Conservation (phyloP, 2,329 filamentous ascomycete genomes). For the Stagonosporopsis chrysanthemi region DNA sequence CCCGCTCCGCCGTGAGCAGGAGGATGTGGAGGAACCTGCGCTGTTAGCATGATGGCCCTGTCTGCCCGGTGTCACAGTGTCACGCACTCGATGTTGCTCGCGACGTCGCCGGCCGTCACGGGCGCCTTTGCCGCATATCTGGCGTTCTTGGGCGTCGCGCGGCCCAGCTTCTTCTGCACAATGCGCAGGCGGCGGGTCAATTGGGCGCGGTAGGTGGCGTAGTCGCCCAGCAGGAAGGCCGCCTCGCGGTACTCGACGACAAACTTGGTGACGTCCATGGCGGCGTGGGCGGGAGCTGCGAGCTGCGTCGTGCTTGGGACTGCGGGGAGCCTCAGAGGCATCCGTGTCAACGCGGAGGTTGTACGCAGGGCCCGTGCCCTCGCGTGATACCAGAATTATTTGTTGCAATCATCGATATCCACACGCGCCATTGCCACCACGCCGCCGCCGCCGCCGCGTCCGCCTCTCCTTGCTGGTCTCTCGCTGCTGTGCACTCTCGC, state of each 20-base stretch:
- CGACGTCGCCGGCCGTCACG: slow-evolving; percentile 78
- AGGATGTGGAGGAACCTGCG: slow-evolving; percentile 61
- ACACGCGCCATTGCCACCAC: slow-evolving; percentile 18
- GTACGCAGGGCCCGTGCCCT: background rate
- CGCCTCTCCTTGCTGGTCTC: background rate
- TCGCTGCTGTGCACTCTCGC: no score
- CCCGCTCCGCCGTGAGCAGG: slow-evolving; percentile 85
- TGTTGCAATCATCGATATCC: slow-evolving; percentile 14
- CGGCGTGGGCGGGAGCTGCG: slow-evolving; percentile 11
- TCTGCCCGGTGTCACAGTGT: no score
- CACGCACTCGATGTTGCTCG: slow-evolving; percentile 76
- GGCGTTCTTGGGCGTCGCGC: slow-evolving; percentile 82
- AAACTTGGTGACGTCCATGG: slow-evolving; percentile 90
- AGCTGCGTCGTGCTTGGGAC: no score
- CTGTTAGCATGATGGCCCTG: no score
- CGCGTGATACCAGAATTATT: slow-evolving; percentile 1
- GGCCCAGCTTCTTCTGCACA: slow-evolving; percentile 82
- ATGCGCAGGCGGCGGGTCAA: slow-evolving; percentile 82
- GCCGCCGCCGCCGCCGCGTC: background rate
- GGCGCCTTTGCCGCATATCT: slow-evolving; percentile 79
- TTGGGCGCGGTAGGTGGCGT: slow-evolving; percentile 82
- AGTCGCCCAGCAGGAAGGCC: slow-evolving; percentile 87
- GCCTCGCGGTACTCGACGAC: slow-evolving; percentile 81
- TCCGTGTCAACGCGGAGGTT: background rate
- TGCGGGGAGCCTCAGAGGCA: no score